These are phyloP conservation scores for Colletotrichum abscissum DNA, from an alignment of 2,329 filamentous ascomycete genomes.

Conservation along the genomic window DNA sequence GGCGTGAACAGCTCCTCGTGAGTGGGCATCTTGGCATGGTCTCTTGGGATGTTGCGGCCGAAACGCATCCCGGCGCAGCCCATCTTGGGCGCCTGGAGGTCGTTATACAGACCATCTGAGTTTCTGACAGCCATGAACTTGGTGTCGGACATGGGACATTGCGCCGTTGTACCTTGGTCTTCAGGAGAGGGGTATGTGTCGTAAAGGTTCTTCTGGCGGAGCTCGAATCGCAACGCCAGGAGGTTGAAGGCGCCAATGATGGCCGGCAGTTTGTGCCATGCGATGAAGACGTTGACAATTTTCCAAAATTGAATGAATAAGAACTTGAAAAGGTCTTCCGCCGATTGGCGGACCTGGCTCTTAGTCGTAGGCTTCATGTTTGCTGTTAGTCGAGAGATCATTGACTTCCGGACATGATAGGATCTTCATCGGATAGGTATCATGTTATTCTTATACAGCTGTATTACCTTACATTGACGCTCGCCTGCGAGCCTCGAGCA, in stretches of 20 bases:
- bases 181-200: conserved; percentile 56
- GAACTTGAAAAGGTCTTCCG: neutral
- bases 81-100: conserved; percentile 53
- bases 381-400: neutral
- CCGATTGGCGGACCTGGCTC: neutral
- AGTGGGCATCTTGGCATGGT: conserved; percentile 49
- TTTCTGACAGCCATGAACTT: neutral
- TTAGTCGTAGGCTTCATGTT: neutral
- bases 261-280: conserved; percentile 55
- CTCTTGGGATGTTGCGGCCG: conserved; percentile 54
- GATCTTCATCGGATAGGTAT: neutral
- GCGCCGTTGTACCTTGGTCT: neutral
- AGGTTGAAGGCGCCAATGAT: conserved; percentile 55
- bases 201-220: conserved; percentile 55
- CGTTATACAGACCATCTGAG: conserved; percentile 56
- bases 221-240: conserved; percentile 46
- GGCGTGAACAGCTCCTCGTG: conserved; percentile 52
- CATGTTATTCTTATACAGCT: neutral
- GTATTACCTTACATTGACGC: too few relatives aligned
- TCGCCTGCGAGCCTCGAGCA: neutral
- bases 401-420: neutral
- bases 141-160: neutral
- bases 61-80: conserved; percentile 57
- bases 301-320: conserved; percentile 10
- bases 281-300: conserved; percentile 49